phyloP scores from a whole-genome alignment of 108 stramenopile species.

The Aurantiochytrium sp. region DNA sequence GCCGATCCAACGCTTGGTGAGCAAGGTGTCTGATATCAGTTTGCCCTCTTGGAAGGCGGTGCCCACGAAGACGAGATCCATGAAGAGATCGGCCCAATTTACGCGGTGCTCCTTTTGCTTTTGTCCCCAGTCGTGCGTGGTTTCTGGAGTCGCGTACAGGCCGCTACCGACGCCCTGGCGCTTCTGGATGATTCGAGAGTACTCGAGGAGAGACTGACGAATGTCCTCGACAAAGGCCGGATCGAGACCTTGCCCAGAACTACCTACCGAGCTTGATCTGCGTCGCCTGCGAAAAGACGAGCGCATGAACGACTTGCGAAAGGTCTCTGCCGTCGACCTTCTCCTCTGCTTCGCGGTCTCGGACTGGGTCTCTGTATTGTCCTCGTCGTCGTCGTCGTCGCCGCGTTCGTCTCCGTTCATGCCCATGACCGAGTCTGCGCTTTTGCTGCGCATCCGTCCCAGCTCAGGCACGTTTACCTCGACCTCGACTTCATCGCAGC shows the following conservation, averaged over 20 bases:
- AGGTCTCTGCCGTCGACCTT: too few relatives aligned
- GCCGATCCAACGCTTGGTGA: neutral
- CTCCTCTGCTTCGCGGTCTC: neutral
- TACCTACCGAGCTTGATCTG: neutral
- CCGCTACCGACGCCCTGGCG: neutral
- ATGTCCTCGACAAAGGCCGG: slow-evolving; percentile 1
- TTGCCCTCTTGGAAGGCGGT: slow-evolving; percentile 2
- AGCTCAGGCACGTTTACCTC: too few relatives aligned
- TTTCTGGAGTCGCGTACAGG: neutral
- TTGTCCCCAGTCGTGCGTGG: neutral
- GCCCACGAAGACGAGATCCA: neutral
- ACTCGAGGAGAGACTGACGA: neutral
- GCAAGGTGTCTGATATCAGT: neutral
- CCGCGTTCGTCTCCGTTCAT: neutral
- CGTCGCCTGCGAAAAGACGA: neutral
- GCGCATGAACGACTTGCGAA: too few relatives aligned
- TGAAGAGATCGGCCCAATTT: neutral
- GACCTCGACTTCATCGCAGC: too few relatives aligned
- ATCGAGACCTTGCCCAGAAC: neutral
- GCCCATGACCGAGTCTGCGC: neutral
- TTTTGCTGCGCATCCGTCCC: neutral
- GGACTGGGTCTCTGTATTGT: neutral
- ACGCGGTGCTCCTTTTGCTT: slow-evolving; percentile 6
- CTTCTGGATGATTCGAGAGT: neutral
- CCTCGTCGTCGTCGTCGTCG: neutral